Conservation (phyloP, 2,329 filamentous ascomycete genomes). For the Alternaria dauci region DNA sequence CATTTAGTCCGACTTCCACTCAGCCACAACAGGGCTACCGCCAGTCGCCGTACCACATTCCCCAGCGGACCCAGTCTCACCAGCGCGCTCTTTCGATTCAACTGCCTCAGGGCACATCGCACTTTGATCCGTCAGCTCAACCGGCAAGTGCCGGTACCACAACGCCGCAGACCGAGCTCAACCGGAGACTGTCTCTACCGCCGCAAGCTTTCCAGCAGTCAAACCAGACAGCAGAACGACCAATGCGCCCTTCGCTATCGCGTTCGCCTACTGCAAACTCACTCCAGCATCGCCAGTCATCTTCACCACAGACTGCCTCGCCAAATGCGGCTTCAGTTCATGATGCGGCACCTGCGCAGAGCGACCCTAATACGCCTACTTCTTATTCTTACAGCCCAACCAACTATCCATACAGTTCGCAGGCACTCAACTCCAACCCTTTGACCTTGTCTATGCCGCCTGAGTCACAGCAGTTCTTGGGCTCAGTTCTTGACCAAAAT, state of each 20-base stretch:
- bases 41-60: slow-evolving; percentile 58
- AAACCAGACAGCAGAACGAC: slow-evolving; percentile 22
- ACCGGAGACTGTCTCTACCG: slow-evolving; percentile 57
- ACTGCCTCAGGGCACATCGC: slow-evolving; percentile 48
- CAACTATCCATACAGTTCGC: slow-evolving; percentile 38
- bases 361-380: slow-evolving; percentile 31
- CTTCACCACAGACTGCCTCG: slow-evolving; percentile 36
- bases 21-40: slow-evolving; percentile 48
- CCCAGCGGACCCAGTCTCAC: slow-evolving; percentile 49
- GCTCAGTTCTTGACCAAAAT: slow-evolving; percentile 54
- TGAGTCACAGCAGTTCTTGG: slow-evolving; percentile 64
- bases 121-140: slow-evolving; percentile 38
- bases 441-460: slow-evolving; percentile 61
- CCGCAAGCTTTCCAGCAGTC: slow-evolving; percentile 37
- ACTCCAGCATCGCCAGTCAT: slow-evolving; percentile 27
- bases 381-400: slow-evolving; percentile 31
- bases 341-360: slow-evolving; percentile 32
- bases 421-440: slow-evolving; percentile 51
- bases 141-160: slow-evolving; percentile 28
- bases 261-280: slow-evolving; percentile 31
- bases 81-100: slow-evolving; percentile 58
- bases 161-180: slow-evolving; percentile 37
- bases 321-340: slow-evolving; percentile 32
- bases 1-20: slow-evolving; percentile 32
- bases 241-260: slow-evolving; percentile 29